These are phyloP conservation scores for Starmera amethionina DNA, from an alignment of 805 yeast genomes.

Conservation along the genomic window DNA sequence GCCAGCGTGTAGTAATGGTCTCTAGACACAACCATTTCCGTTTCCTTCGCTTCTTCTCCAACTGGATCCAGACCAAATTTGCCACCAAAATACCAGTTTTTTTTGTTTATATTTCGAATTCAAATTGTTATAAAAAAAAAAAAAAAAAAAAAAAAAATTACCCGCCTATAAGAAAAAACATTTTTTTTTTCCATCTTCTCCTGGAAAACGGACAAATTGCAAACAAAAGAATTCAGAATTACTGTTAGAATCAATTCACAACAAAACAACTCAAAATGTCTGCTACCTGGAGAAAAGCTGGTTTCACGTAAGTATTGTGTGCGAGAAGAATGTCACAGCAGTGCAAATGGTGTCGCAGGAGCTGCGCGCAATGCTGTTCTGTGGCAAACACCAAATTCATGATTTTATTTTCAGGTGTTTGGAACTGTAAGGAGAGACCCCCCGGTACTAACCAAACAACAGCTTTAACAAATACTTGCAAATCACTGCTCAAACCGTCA, in stretches of 20 bases:
- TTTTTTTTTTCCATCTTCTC: slow-evolving; percentile 2
- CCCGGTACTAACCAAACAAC: background rate
- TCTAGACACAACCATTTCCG: slow-evolving; percentile 42
- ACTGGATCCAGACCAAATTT: background rate
- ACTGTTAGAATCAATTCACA: too few species aligned
- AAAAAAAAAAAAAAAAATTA: background rate
- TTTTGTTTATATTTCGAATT: background rate
- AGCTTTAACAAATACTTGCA: slow-evolving; percentile 84
- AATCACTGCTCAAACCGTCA: slow-evolving; percentile 81
- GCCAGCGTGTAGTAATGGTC: slow-evolving; percentile 74
- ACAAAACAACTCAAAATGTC: slow-evolving; percentile 28
- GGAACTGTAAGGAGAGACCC: too few species aligned
- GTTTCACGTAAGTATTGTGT: slow-evolving; percentile 39
- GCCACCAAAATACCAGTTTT: background rate
- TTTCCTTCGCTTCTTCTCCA: too few species aligned
- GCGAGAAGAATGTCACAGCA: too few species aligned
- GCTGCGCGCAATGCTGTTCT: too few species aligned
- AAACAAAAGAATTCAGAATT: background rate
- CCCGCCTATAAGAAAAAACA: background rate
- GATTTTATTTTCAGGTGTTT: too few species aligned
- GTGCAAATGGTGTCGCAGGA: too few species aligned
- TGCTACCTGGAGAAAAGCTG: slow-evolving; percentile 55
- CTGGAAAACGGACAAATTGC: background rate
- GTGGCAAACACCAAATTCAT: too few species aligned
- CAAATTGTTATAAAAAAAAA: too few species aligned